A percentile compares a stretch with the other conserved stretches of the same genome.
These are phyloP conservation scores for Escallonia herrerae DNA, from an alignment of 129 eudicot species.

Conservation along the genomic window DNA sequence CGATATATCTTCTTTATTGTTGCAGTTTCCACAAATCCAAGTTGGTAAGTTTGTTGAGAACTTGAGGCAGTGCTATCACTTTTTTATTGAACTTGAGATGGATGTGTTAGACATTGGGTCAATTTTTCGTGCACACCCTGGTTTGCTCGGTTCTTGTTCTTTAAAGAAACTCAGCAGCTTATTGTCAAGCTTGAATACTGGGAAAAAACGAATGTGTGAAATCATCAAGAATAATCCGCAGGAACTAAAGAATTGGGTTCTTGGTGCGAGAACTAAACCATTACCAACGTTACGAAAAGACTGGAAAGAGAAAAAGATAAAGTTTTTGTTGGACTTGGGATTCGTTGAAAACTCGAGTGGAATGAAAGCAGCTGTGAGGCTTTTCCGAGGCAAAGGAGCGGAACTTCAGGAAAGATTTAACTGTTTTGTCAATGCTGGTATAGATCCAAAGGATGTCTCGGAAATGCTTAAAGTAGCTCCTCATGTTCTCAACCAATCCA, in stretches of 20 bases:
- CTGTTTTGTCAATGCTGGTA: slow-evolving; percentile 62
- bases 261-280: slow-evolving; percentile 29
- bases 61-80: slow-evolving; percentile 37
- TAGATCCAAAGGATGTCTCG: slow-evolving; percentile 35
- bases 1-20: slow-evolving; percentile 35
- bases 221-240: slow-evolving; percentile 54
- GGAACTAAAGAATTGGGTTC: slow-evolving; percentile 49
- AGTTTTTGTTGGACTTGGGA: slow-evolving; percentile 51
- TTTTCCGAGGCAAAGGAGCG: slow-evolving; percentile 56
- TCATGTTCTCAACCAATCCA: slow-evolving; percentile 47
- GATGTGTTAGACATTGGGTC: slow-evolving; percentile 33
- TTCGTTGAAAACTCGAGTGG: slow-evolving; percentile 55
- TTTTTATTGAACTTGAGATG: slow-evolving; percentile 59
- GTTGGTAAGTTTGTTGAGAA: slow-evolving; percentile 33
- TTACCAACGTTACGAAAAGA: slow-evolving; percentile 19
- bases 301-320: slow-evolving; percentile 33
- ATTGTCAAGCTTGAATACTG: slow-evolving; percentile 28
- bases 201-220: slow-evolving; percentile 50
- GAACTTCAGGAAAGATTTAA: slow-evolving; percentile 82
- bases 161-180: slow-evolving; percentile 42
- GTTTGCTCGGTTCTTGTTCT: slow-evolving; percentile 49
- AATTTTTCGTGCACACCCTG: slow-evolving; percentile 38
- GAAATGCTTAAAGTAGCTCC: slow-evolving; percentile 58
- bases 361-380: slow-evolving; percentile 50
- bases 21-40: slow-evolving; percentile 38